Percentiles rank a stretch among this genome's conserved stretches.
Evolutionary conservation across 2,329 filamentous ascomycete species (phyloP).

Genomic region (Tolypocladium tundrense): DNA sequence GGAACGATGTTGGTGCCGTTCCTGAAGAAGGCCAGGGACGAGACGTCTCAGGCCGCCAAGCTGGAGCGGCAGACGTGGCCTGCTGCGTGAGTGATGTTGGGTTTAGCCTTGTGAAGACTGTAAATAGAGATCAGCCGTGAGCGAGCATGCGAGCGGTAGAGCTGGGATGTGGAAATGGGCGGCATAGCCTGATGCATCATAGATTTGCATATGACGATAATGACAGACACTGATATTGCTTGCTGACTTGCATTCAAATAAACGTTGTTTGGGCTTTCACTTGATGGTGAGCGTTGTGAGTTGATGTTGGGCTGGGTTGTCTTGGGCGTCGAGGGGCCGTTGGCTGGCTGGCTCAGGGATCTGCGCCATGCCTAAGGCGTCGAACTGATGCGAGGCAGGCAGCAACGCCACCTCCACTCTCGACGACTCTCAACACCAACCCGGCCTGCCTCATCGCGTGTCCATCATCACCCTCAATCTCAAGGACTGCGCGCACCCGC

Average conservation of each 20-base stretch:
- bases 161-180: background rate
- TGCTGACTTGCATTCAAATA: background rate
- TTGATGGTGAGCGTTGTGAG: background rate
- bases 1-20: slow-evolving; percentile 85
- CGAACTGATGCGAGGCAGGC: background rate
- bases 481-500: background rate
- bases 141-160: background rate
- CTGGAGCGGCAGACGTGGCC: slow-evolving; percentile 9
- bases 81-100: background rate
- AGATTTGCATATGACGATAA: background rate
- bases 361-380: background rate
- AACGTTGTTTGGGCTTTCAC: background rate
- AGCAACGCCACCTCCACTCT: background rate
- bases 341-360: background rate
- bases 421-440: background rate
- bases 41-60: slow-evolving; percentile 45
- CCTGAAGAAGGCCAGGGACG: slow-evolving; percentile 77
- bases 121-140: background rate
- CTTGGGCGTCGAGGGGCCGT: background rate
- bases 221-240: background rate
- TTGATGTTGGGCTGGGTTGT: background rate
- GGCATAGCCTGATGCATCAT: background rate
- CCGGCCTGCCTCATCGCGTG: background rate
- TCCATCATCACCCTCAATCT: background rate
- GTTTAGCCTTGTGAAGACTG: background rate